A percentile compares a stretch with the other conserved stretches of the same genome.
phyloP scores from a whole-genome alignment of 1,139 yeast genomes.

The Zhuliangozyma parablackwelliae region DNA sequence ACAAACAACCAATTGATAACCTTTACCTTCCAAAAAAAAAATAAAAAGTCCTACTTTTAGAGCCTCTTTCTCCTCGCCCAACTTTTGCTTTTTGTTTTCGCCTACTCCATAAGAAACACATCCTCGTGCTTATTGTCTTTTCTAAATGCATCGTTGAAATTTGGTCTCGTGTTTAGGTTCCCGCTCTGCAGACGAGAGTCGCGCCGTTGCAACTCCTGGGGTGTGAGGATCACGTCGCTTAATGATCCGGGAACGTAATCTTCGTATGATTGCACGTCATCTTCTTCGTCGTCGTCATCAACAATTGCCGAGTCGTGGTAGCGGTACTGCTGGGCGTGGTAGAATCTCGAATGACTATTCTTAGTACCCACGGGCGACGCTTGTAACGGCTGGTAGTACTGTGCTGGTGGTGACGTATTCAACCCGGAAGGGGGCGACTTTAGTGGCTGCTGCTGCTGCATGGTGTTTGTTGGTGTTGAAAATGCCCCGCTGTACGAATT shows the following conservation, averaged over 20 bases:
- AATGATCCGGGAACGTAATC: constrained; percentile 77
- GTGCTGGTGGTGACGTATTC: too few relatives aligned
- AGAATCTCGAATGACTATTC: background rate
- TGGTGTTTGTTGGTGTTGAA: too few relatives aligned
- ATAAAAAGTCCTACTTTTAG: too few relatives aligned
- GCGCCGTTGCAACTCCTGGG: constrained; percentile 66
- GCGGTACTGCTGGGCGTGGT: constrained; percentile 5
- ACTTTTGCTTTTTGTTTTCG: background rate
- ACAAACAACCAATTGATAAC: too few relatives aligned
- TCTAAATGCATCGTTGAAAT: constrained; percentile 1
- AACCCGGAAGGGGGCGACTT: too few relatives aligned
- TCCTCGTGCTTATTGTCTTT: constrained; percentile 16
- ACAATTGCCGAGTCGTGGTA: constrained; percentile 33
- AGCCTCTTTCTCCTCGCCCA: too few relatives aligned
- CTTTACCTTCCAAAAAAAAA: too few relatives aligned
- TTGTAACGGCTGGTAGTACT: too few relatives aligned
- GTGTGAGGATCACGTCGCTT: constrained; percentile 66
- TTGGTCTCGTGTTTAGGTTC: constrained; percentile 17
- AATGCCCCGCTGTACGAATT: background rate
- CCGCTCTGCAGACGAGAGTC: constrained; percentile 56
- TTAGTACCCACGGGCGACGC: background rate
- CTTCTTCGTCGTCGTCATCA: constrained; percentile 35
- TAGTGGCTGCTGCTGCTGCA: too few relatives aligned
- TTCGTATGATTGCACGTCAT: constrained; percentile 45
- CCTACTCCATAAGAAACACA: constrained; percentile 37